Percentiles rank a stretch among this genome's conserved stretches.
phyloP scores from a whole-genome alignment of 305 asterid species.

The Fraxinus latifolia region DNA sequence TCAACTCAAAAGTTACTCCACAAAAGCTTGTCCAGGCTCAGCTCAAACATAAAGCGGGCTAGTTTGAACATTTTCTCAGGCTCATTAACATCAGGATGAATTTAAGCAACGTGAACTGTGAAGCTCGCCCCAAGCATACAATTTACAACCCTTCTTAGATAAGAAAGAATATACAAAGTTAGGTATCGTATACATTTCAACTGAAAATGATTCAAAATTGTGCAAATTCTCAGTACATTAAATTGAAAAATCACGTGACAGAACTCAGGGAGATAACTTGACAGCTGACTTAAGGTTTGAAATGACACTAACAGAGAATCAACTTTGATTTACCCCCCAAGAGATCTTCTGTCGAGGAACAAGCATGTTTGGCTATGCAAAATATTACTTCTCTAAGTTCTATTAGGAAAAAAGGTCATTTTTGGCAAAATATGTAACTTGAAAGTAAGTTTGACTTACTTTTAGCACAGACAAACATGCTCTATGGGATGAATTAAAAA shows the following conservation, averaged over 20 bases:
- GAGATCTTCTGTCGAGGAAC: background rate
- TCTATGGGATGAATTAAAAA: background rate
- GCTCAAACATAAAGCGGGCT: background rate
- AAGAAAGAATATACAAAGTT: background rate
- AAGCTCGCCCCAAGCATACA: background rate
- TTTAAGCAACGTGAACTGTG: background rate
- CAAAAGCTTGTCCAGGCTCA: background rate
- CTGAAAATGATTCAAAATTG: background rate
- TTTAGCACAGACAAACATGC: background rate
- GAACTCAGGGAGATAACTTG: background rate
- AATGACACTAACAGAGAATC: background rate
- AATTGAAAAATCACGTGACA: background rate
- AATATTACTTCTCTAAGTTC: background rate
- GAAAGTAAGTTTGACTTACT: background rate
- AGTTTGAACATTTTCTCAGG: background rate
- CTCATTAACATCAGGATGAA: background rate
- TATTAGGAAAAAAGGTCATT: background rate
- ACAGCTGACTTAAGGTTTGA: background rate
- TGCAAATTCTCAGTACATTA: background rate
- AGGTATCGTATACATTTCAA: background rate
- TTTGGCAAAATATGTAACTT: background rate
- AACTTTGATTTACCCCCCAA: background rate
- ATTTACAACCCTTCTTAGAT: background rate
- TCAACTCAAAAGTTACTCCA: background rate
- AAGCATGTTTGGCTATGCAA: background rate